phyloP scores from a whole-genome alignment of 2,329 filamentous ascomycete genomes.

The Clonostachys chloroleuca region DNA sequence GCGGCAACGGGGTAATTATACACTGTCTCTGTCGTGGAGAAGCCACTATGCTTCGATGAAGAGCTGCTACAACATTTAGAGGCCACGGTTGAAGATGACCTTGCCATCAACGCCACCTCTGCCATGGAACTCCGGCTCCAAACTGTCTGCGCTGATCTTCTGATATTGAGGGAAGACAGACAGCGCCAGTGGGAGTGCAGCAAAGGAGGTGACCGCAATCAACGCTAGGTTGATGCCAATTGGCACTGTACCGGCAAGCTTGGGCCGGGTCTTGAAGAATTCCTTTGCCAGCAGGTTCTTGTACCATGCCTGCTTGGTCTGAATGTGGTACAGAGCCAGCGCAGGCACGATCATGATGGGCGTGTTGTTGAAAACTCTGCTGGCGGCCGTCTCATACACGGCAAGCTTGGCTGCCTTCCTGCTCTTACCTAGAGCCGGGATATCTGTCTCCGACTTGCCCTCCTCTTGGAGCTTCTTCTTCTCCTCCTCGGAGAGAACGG shows the following conservation, averaged over 20 bases:
- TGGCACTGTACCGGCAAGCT: slow-evolving; percentile 49
- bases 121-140: slow-evolving; percentile 86
- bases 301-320: slow-evolving; percentile 44
- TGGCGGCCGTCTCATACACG: slow-evolving; percentile 88
- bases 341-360: slow-evolving; percentile 97
- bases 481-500: slow-evolving; percentile 68
- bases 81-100: slow-evolving; percentile 96
- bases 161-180: slow-evolving; percentile 92
- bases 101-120: slow-evolving; percentile 73
- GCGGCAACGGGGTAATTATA: too few relatives aligned
- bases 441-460: slow-evolving; percentile 60
- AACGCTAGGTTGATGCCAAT: slow-evolving; percentile 81
- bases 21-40: not conserved
- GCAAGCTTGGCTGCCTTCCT: slow-evolving; percentile 84
- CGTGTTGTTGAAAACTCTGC: slow-evolving; percentile 86
- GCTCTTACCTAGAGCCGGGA: slow-evolving; percentile 76
- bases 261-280: slow-evolving; percentile 76
- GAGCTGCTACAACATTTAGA: slow-evolving; percentile 40
- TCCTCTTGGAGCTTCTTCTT: slow-evolving; percentile 51
- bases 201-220: slow-evolving; percentile 81
- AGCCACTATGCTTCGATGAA: not conserved
- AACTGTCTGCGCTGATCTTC: slow-evolving; percentile 65
- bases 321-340: slow-evolving; percentile 76
- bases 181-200: slow-evolving; percentile 83
- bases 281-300: slow-evolving; percentile 50